Conservation (phyloP, 495 filamentous ascomycete species). For the Aspergillus affinis region DNA sequence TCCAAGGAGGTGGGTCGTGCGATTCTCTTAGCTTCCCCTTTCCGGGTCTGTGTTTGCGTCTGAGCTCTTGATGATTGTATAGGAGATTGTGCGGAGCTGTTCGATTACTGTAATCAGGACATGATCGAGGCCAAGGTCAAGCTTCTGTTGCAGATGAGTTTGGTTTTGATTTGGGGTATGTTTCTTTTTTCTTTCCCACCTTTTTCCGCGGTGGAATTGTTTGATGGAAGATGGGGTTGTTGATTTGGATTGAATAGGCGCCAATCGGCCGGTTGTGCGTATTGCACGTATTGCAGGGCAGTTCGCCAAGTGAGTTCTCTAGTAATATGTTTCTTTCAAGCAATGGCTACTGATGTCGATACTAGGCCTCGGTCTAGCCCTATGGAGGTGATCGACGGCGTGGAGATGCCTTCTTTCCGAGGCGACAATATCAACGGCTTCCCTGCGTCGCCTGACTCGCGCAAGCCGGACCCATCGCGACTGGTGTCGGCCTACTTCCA, state of each 20-base stretch:
- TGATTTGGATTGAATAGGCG: constrained; percentile 34
- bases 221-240: constrained; percentile 10
- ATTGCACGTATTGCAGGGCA: constrained; percentile 96
- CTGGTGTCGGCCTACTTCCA: constrained; percentile 94
- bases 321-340: background rate
- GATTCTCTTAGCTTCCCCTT: background rate
- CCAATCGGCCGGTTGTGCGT: constrained; percentile 89
- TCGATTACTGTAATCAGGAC: constrained; percentile 88
- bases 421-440: constrained; percentile 96
- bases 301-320: constrained; percentile 69
- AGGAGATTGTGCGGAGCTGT: constrained; percentile 94
- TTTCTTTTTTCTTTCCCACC: constrained; percentile 3
- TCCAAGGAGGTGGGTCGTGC: constrained; percentile 69
- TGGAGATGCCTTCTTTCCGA: constrained; percentile 82
- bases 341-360: constrained; percentile 11
- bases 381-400: constrained; percentile 77
- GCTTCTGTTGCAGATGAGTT: constrained; percentile 90
- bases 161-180: constrained; percentile 84
- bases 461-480: constrained; percentile 76
- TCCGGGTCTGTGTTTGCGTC: background rate
- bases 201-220: background rate
- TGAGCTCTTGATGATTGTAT: constrained; percentile 3
- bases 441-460: constrained; percentile 55
- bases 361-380: constrained; percentile 76
- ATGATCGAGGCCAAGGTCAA: constrained; percentile 97